Evolutionary conservation across 179 eudicot species (phyloP), one percentile per base, ranked within the genome.

Genomic region (Nepenthes alata): DNA sequence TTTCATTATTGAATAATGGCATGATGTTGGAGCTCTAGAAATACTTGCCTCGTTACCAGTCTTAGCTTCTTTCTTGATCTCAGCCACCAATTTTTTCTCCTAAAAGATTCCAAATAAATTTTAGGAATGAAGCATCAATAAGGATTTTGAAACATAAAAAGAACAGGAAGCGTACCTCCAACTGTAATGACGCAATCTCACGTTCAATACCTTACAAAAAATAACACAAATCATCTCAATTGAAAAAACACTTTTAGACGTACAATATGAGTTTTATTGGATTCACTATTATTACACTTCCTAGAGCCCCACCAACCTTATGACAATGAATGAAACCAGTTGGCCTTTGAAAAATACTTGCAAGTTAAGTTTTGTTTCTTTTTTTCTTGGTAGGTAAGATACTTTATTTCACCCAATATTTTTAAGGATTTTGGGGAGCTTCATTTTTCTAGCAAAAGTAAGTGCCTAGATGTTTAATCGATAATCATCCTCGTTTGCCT

Each of bases 1-100:
- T 47, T 47, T 50, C n/a, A 50, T 13, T 3, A 13, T 50, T 50
- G 12, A 15, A 50, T 6, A 50, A 6, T 8, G 53, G n/a, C 13
- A 13, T 50, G 15, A 50, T 6, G 1, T 50, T 11, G 4, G 15
- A 8, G 53, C 11, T 3, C 4, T n/a, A 11, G 0, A 15, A 34
- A 54, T 15, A 41, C 67, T 47, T 62, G 72, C 91, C 85, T 85
- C 91, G 68, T 85, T 85, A 64, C 91, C 91, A 41, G 78, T 75
- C 76, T 85, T 85, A 35, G 90, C 91, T 48, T 82, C 81, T 73
- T 77, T 85, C 81, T 85, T 82, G 62, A 82, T 85, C 75, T 85
- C 90, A 4, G 85, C 87, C 53, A 82, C 85, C 61, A 85, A 81
- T 61, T 74, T 82, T 72, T 78, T 85, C 65, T 85, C 90, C 90